These are phyloP conservation scores for Babesia sp. DNA, from an alignment of 169 alveolate genomes.

Conservation along the genomic window DNA sequence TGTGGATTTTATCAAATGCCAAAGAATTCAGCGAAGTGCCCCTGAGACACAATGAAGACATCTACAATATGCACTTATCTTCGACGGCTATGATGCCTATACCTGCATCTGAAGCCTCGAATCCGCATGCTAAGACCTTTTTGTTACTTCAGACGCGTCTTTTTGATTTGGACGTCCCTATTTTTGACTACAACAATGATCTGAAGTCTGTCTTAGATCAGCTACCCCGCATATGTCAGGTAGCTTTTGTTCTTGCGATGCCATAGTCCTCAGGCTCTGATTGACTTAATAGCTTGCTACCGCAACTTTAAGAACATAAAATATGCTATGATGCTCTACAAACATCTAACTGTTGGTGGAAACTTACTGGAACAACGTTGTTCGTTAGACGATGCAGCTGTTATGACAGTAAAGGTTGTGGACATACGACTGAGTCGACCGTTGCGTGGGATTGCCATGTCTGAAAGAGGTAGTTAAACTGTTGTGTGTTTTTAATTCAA, in stretches of 20 bases:
- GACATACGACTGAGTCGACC: not conserved
- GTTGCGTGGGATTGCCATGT: not conserved
- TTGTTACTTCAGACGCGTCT: constrained; percentile 79
- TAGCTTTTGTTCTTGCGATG: not conserved
- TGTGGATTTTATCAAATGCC: constrained; percentile 82
- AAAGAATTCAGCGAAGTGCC: constrained; percentile 90
- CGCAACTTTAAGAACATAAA: constrained; percentile 42
- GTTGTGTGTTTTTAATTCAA: not conserved
- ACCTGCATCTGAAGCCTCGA: constrained; percentile 83
- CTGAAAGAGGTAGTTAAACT: not conserved
- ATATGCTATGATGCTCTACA: constrained; percentile 45
- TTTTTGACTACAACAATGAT: constrained; percentile 65
- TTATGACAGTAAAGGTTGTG: constrained; percentile 20
- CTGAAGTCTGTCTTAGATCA: constrained; percentile 63
- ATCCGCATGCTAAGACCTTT: constrained; percentile 89
- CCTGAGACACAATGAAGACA: constrained; percentile 92
- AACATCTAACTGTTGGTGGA: constrained; percentile 28
- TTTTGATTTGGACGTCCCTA: constrained; percentile 38
- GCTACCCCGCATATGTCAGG: constrained; percentile 57
- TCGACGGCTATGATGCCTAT: constrained; percentile 84
- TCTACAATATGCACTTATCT: constrained; percentile 86
- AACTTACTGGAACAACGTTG: constrained; percentile 22
- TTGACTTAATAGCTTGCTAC: constrained; percentile 45
- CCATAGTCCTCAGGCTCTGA: constrained; percentile 25
- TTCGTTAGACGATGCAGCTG: constrained; percentile 16